Evolutionary conservation across 495 filamentous ascomycete species (phyloP), one percentile per base, ranked within the genome.

Genomic region (Trichoderma parareesei): DNA sequence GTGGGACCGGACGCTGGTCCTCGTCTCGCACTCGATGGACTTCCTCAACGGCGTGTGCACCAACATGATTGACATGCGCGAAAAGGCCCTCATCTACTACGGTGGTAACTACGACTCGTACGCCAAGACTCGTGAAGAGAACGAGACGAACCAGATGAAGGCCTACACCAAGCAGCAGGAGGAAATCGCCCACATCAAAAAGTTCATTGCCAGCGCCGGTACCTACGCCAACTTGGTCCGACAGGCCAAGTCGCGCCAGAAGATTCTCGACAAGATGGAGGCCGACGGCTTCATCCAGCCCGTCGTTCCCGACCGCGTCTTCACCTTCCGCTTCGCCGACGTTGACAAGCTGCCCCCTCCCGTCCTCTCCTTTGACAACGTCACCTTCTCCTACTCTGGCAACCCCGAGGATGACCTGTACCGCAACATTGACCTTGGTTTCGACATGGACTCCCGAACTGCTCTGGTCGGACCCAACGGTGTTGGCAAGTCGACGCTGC

Each of bases 251-350:
- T 98, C 94, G 40, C 88, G 94, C 60, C 94, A 98, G 78, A 98
- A 98, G 90, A 98, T 98, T 76, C 85, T 98, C 65, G 94, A 98
- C 85, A 98, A 98, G 85, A 98, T 98, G 94, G 94, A 98, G 82
- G 95, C 94, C 64, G 94, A 98, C 70, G 94, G 94, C 68, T 92
- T 98, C 76, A 97, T 98, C 71, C 89, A 98, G 80, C 88, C 90
- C 38, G 91, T 98, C 65, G 76, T 84, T 67, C 75, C 84, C 66
- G 94, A 98, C 78, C 84, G 88, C 57, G 90, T 97, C 71, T 98
- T 98, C 83, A 92, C 90, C 62, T 98, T 98, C 88, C 88, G 94
- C 74, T 98, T 98, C 78, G 95, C 94, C 65, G 91, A 97, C 71
- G 94, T 98, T 60, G 94, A 98, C 74, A 98, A 98, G 82, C 87